Evolutionary conservation across 106 monocot species (phyloP).

Genomic region (Dioscorea alata): DNA sequence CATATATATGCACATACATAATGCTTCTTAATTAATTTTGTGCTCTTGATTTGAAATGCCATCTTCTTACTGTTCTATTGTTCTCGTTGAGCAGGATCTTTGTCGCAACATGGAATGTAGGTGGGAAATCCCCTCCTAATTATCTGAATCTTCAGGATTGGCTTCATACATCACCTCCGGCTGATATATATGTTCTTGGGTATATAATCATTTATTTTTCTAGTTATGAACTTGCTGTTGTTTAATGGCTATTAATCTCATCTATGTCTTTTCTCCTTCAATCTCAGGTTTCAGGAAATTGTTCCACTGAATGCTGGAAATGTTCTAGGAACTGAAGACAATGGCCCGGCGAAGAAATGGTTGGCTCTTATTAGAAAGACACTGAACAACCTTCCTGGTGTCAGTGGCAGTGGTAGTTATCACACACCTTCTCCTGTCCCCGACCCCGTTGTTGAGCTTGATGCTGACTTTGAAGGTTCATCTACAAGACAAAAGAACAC

Average conservation of each 20-base stretch:
- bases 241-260: not conserved
- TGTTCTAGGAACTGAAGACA: slow-evolving; percentile 75
- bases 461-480: slow-evolving; percentile 69
- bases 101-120: slow-evolving; percentile 91
- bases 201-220: slow-evolving; percentile 3
- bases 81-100: slow-evolving; percentile 46
- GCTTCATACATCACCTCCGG: slow-evolving; percentile 73
- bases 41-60: not conserved
- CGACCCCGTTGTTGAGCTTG: slow-evolving; percentile 47
- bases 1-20: not conserved
- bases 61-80: not conserved
- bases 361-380: slow-evolving; percentile 48
- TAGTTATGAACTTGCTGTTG: not conserved
- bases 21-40: not conserved
- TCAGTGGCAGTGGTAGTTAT: slow-evolving; percentile 27
- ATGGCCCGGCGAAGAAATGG: slow-evolving; percentile 82
- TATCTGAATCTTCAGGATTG: slow-evolving; percentile 72
- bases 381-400: slow-evolving; percentile 53
- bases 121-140: slow-evolving; percentile 66
- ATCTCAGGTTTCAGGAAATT: slow-evolving; percentile 75
- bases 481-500: slow-evolving; percentile 42
- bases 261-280: not conserved
- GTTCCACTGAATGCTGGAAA: slow-evolving; percentile 90
- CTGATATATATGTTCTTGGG: slow-evolving; percentile 84
- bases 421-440: slow-evolving; percentile 50